phyloP scores from a whole-genome alignment of 768 basidiomycete genomes.

The Clitopilus hobsonii region DNA sequence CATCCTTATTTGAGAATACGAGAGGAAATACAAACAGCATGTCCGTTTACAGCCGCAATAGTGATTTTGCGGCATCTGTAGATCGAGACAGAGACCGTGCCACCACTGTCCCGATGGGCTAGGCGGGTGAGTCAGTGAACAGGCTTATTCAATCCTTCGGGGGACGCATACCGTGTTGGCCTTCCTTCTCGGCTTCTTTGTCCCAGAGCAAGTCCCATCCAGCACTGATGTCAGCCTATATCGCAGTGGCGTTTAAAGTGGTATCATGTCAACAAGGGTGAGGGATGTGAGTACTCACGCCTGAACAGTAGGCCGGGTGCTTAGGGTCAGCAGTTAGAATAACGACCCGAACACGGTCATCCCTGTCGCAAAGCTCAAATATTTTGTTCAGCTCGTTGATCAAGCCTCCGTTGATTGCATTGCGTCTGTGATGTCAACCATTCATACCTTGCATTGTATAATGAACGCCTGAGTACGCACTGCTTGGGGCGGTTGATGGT shows the following conservation, averaged over 20 bases:
- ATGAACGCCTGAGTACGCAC: constrained; percentile 18
- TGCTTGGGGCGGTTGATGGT: constrained; percentile 43
- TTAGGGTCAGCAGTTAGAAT: constrained; percentile 47
- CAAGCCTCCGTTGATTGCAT: constrained; percentile 32
- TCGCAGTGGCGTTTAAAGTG: not conserved
- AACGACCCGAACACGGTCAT: constrained; percentile 48
- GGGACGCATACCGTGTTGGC: constrained; percentile 36
- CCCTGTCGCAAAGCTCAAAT: constrained; percentile 43
- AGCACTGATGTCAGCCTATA: constrained; percentile 42
- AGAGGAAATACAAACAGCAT: constrained; percentile 27
- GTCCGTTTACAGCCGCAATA: constrained; percentile 45
- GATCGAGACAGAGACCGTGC: constrained; percentile 39
- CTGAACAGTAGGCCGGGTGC: constrained; percentile 51
- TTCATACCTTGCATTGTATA: not conserved
- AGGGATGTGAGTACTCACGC: constrained; percentile 38
- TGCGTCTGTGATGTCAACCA: constrained; percentile 28
- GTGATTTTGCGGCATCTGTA: constrained; percentile 52
- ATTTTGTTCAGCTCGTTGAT: constrained; percentile 34
- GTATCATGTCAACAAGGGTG: not conserved
- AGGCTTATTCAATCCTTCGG: not conserved
- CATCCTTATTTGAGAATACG: not conserved
- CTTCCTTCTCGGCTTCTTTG: constrained; percentile 38
- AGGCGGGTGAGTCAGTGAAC: not conserved
- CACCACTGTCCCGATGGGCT: constrained; percentile 50
- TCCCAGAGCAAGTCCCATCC: constrained; percentile 42